Base-by-base conservation (phyloP, 2,329 filamentous ascomycete genomes). In the Domatiomyces catenatus region DNA sequence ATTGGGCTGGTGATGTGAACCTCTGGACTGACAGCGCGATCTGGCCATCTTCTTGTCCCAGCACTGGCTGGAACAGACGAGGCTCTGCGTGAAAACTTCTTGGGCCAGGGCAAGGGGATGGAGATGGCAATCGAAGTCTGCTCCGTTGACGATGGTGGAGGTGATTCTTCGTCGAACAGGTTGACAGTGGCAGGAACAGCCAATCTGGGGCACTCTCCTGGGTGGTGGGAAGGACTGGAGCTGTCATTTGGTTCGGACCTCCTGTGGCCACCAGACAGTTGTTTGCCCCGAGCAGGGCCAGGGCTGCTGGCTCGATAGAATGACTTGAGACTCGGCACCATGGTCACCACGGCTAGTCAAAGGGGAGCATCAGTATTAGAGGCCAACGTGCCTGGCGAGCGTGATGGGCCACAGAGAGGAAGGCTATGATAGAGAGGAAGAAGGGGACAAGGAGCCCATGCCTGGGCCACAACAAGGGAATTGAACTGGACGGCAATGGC, bases 31-130 rank as follows among this genome's bases (percentile, higher is more conserved):
- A 5, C 5, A 4, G 32, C 32, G 1, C 2, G 12, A 39, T 39
- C 32, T 39, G 32, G 10, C 32, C 32, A 15, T 39, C 32, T 39
- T 39, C 32, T 39, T 3, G 8, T 5, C 32, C 12, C 15, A 39
- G 32, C 3, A 39, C 32, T 15, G 32, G 32, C 32, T 39, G 32
- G 32, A 15, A 39, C 52, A 46, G 52, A 54, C 44, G 48, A 54
- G 36, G 52, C 55, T 44, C 48, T 51, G 36, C 48, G 50, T 54
- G 54, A 54, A 26, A 44, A 49, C 49, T 55, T 58, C 47, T 47
- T 50, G 12, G 36, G 50, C 54, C 58, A 58, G 51, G 54, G 52
- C 8, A 55, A 44, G 39, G 55, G 52, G 15, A 57, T 55, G 20
- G 55, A 55, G 44, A 57, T 53, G 19, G 54, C 54, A 46, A 57